Evolutionary conservation across 306 rosid genomes (phyloP).

Genomic region (Castanea sativa): DNA sequence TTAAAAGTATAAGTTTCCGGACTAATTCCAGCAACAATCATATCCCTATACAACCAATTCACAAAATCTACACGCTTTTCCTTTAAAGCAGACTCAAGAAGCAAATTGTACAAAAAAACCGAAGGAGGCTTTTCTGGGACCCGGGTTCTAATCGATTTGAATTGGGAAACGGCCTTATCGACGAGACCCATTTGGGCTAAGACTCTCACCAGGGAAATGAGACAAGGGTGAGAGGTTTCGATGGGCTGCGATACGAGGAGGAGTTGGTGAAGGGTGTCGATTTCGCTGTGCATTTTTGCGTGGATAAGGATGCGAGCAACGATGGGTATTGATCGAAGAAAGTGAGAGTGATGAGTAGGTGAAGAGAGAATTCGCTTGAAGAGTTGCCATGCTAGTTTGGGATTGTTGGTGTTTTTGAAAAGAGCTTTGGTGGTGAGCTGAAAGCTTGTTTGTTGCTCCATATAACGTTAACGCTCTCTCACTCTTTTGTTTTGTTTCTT

Average conservation of each 20-base stretch:
- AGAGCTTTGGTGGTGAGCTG: constrained; percentile 43
- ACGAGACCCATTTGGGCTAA: constrained; percentile 48
- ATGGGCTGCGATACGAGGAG: constrained; percentile 34
- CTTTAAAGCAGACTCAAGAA: constrained; percentile 47
- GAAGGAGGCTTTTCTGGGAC: constrained; percentile 53
- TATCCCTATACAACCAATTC: constrained; percentile 71
- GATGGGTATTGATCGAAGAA: constrained; percentile 36
- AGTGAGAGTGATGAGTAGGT: constrained; percentile 18
- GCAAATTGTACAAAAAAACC: constrained; percentile 54
- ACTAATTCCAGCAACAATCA: constrained; percentile 52
- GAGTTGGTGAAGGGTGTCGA: constrained; percentile 52
- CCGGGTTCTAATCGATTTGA: constrained; percentile 57
- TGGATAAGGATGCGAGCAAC: constrained; percentile 55
- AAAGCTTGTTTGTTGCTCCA: constrained; percentile 39
- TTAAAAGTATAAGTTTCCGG: constrained; percentile 83
- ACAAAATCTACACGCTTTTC: constrained; percentile 38
- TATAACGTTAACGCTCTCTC: not conserved
- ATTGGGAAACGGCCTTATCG: constrained; percentile 49
- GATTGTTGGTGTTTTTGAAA: constrained; percentile 51
- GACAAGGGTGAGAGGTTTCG: constrained; percentile 48
- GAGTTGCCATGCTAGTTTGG: constrained; percentile 78
- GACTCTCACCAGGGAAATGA: constrained; percentile 35
- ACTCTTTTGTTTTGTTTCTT: no score
- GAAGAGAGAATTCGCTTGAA: constrained; percentile 64
- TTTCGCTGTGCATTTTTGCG: constrained; percentile 57